A percentile compares a stretch with the other conserved stretches of the same genome.
phyloP scores from a whole-genome alignment of 192 early-diverging fungal genomes.

The Haplosporangium gracile region DNA sequence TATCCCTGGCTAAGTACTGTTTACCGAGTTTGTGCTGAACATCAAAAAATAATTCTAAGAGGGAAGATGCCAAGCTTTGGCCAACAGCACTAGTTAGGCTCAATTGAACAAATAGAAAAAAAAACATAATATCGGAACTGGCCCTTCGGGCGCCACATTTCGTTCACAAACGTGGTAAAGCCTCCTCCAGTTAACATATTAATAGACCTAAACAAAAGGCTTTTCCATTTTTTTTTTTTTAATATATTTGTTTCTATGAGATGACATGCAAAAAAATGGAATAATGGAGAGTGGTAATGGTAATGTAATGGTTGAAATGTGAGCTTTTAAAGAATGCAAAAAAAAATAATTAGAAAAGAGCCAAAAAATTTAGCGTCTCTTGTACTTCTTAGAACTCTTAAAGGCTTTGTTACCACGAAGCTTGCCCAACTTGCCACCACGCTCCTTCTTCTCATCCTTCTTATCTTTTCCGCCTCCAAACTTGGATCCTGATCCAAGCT shows the following conservation, averaged over 20 bases:
- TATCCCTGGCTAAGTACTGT: not conserved
- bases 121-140: not conserved
- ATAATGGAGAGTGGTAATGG: not conserved
- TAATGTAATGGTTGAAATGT: not conserved
- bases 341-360: not conserved
- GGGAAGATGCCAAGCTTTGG: not conserved
- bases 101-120: not conserved
- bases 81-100: not conserved
- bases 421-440: constrained; percentile 45
- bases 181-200: not conserved
- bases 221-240: not conserved
- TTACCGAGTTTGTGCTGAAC: constrained; percentile 6
- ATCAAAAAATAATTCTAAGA: not conserved
- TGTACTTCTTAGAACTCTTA: constrained; percentile 55
- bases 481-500: constrained; percentile 40
- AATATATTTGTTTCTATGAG: not conserved
- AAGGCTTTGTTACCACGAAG: constrained; percentile 51
- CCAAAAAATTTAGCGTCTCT: constrained; percentile 38
- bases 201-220: not conserved
- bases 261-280: constrained; percentile 5
- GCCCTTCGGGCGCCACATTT: not conserved
- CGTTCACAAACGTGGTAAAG: not conserved
- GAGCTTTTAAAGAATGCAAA: not conserved
- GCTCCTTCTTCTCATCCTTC: constrained; percentile 50
- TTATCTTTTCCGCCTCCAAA: constrained; percentile 28